phyloP scores from a whole-genome alignment of 139 green algal species.

The Chlamydomonas sp. region DNA sequence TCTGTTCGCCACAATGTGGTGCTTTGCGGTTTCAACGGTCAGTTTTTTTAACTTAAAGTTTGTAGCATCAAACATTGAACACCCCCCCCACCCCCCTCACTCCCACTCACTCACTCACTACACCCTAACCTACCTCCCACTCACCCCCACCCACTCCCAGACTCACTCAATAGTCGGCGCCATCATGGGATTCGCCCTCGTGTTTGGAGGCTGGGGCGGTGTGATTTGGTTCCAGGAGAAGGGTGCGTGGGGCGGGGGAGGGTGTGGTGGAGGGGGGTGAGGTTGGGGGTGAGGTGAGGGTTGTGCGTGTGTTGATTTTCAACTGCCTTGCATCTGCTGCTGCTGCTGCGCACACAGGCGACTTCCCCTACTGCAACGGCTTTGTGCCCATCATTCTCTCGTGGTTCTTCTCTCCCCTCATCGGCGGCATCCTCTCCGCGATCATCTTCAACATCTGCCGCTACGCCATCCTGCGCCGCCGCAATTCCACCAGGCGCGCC shows the following conservation, averaged over 20 bases:
- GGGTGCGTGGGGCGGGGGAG: too few species aligned
- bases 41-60: too few species aligned
- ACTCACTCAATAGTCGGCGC: conserved; percentile 32
- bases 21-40: conserved; percentile 48
- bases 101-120: too few species aligned
- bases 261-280: too few species aligned
- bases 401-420: conserved; percentile 36
- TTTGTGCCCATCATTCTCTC: conserved; percentile 14
- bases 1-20: conserved; percentile 30
- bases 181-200: conserved; percentile 34
- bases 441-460: conserved; percentile 24
- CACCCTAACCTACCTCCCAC: too few species aligned
- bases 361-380: conserved; percentile 19
- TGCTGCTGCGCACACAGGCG: too few species aligned
- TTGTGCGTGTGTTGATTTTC: too few species aligned
- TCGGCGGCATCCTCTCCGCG: conserved; percentile 10
- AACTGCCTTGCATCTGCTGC: neutral
- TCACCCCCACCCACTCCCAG: too few species aligned
- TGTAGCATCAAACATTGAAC: too few species aligned
- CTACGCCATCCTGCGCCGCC: conserved; percentile 22
- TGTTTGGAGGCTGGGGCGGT: conserved; percentile 19
- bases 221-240: conserved; percentile 28
- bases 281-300: too few species aligned
- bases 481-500: conserved; percentile 21
- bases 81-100: too few species aligned